Base-by-base conservation (phyloP, 169 alveolate species). In the Cryptosporidium parvum region DNA sequence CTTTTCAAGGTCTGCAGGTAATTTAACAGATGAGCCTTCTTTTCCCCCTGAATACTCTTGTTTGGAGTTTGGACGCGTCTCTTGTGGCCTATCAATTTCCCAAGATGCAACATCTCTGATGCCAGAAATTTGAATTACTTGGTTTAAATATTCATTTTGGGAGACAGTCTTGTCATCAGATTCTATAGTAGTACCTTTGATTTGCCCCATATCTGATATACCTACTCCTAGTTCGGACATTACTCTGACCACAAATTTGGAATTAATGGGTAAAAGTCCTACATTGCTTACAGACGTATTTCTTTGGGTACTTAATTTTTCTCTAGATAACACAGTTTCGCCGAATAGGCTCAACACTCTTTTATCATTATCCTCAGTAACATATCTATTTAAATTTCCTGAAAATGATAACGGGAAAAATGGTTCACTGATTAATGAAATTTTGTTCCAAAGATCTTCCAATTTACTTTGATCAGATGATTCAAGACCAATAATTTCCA, bases 51-150 rank as follows among this genome's bases (percentile, higher is more conserved):
- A 73, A 18, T 73, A 58, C 18, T 80, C 89, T 42, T 62, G 33
- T 29, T 29, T 33, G 6, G 44, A 80, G 33, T 59, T 80, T n/a
- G 89, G 89, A 14, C 89, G 89, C 39, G 89, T 80, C 62, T 80
- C 89, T 44, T 67, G 72, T 2, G 89, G 89, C 39, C 89, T 59
- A 29, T 80, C 89, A 35, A 80, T 80, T 80, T 80, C 89, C 89
- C 89, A 80, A 62, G 75, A 42, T 51, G 89, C 89, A 21, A 80
- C 75, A 39, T 80, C 89, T 80, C 89, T 80, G 33, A 80, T 39
- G 5, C 89, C 89, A 62, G 75, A 59, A 44, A 80, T 62, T 45
- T 44, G 80, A n/a, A 80, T 80, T 3, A 80, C 44, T 29, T 80
- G 69, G 10, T 61, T 65, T 48, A 80, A 35, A 44, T 80, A 80